Base-by-base conservation (phyloP, 2,329 filamentous ascomycete species). In the Podosphaera aphanis region DNA sequence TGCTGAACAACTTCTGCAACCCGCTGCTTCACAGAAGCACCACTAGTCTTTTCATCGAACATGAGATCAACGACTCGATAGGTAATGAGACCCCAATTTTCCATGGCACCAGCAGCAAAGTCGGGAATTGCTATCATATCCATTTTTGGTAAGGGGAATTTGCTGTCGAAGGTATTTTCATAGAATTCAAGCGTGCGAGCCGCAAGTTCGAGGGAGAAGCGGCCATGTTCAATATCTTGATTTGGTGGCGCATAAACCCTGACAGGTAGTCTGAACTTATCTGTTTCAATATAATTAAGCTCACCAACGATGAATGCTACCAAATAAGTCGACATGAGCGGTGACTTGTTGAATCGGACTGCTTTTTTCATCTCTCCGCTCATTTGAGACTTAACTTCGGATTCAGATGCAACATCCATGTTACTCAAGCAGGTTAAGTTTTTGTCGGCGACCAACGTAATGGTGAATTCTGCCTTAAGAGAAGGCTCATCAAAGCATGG, bases 401-500 rank as follows among this genome's bases (percentile, higher is more conserved):
- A 75, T 66, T 92, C 82, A 5, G 76, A 78, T 29, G 77, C 80
- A 46, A 90, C 83, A 59, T 94, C 84, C 88, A 95, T 95, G 65
- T 95, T 95, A 65, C 85, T 92, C 59, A 95, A 63, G 59, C 88
- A 94, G 11, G 86, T 93, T 64, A 93, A 65, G 57, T 83, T 69
- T 66, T 92, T 83, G 63, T 94, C 86, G 4, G 88, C 85, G 55
- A 95, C 71, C 54, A 95, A 70, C 0, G 86, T 93, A 51, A 94
- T 76, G 25, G 83, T 88, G 64, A 93, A 95, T 53, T 81, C 79
- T 35, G 88, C 83, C 69, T 95, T 95, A 54, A 95, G 70, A 21
- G 84, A 79, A 23, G 88, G 88, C 66, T 95, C 90, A 59, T 95
- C 88, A 61, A 94, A 94, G 65, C 88, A 94, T 38, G 88, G 88